These are phyloP conservation scores for Aspergillus sp. DNA, from an alignment of 2,329 filamentous ascomycete genomes.

Conservation along the genomic window DNA sequence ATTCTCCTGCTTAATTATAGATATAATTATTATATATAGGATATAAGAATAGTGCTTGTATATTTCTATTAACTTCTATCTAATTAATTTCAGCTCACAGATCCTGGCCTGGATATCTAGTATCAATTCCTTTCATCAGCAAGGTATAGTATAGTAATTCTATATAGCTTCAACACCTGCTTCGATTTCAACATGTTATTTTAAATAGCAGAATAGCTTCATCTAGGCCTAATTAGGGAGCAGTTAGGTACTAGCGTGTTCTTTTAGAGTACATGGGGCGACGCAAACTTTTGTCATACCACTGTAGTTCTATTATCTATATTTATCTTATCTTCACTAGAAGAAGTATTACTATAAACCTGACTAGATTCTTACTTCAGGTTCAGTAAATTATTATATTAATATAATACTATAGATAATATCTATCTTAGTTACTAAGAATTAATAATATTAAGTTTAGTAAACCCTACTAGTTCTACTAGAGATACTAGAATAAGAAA, in stretches of 20 bases:
- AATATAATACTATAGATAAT: no score
- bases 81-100: neutral
- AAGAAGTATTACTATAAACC: no score
- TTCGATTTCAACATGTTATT: neutral
- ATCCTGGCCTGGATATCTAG: neutral
- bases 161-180: neutral
- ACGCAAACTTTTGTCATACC: neutral
- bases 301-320: no score
- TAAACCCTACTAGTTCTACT: no score
- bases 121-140: neutral
- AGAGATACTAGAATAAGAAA: no score
- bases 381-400: no score
- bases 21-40: neutral
- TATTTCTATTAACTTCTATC: neutral
- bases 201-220: neutral
- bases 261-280: neutral
- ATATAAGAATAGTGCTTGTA: neutral
- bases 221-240: neutral
- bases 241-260: neutral
- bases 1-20: neutral
- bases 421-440: no score
- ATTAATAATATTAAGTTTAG: no score
- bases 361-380: no score
- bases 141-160: neutral
- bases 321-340: no score